Evolutionary conservation across 306 rosid genomes (phyloP), one percentile per base, ranked within the genome.

Genomic region (Begonia fuchsioides): DNA sequence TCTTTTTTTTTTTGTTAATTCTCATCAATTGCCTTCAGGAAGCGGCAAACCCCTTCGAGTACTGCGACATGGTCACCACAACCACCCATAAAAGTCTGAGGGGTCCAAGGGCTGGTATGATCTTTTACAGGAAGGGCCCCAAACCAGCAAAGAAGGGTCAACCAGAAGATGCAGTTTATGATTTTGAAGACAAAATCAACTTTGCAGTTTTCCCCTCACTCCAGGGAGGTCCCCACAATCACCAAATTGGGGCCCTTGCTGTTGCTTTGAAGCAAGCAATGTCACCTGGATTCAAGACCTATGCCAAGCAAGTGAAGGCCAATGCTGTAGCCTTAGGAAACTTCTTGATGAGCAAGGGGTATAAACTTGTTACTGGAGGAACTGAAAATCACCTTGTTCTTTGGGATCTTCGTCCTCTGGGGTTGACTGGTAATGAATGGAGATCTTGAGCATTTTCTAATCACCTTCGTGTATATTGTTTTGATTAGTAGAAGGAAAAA

Each of bases 361-460:
- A 87, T 79, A 78, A 68, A 67, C 94, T 83, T 57, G 96, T 87
- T 64, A 87, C 96, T 0, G 88, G 86, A 16, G 96, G 96, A 72
- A 83, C 96, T 10, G 96, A 83, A 73, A 87, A 87, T 69, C 96
- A 87, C 67, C 94, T 83, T 59, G 94, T 87, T 65, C 75, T 87
- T 63, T 87, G 96, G 96, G 96, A 87, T 80, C 96, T 87, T 58
- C 79, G 93, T 50, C 96, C 96, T 57, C 80, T 87, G 62, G 96
- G 96, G 44, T 74, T 87, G 76, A 87, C 96, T 0, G 96, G 96
- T 87, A 75, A 66, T 38, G n/a, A 41, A n/a, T 41, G 45, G 45
- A 1, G 45, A 41, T 11, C 45, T 2, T 41, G 45, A 41, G 14
- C 45, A 41, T 41, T 41, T 11, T 11, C 3, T 41, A 41, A 41